A percentile compares a stretch with the other conserved stretches of the same genome.
phyloP scores from a whole-genome alignment of 1,284 basidiomycete genomes.

The Tylopilus sp. region DNA sequence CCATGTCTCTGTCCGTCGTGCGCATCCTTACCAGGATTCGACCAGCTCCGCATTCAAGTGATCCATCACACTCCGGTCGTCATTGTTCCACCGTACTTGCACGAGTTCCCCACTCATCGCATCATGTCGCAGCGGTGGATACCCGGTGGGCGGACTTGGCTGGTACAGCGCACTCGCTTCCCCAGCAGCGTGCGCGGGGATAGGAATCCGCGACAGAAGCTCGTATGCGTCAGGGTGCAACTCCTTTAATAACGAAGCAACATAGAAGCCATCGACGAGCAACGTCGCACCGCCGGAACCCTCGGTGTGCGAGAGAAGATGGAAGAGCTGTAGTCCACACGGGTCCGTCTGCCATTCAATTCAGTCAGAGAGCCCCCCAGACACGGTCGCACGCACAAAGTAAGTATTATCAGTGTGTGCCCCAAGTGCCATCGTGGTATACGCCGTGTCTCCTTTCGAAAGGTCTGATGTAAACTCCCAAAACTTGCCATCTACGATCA shows the following conservation, averaged over 20 bases:
- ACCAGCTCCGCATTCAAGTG: constrained; percentile 56
- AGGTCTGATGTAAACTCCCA: constrained; percentile 97
- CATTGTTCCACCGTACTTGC: constrained; percentile 93
- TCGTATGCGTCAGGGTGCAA: constrained; percentile 72
- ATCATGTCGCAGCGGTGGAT: constrained; percentile 73
- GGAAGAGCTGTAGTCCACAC: constrained; percentile 92
- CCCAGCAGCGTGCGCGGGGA: constrained; percentile 89
- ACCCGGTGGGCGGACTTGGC: constrained; percentile 56
- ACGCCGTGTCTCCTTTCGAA: constrained; percentile 87
- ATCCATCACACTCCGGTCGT: constrained; percentile 82
- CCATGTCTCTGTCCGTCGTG: neutral
- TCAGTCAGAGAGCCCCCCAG: constrained; percentile 11
- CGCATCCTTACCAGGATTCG: constrained; percentile 60
- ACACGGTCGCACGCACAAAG: constrained; percentile 51
- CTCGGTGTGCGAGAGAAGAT: constrained; percentile 82
- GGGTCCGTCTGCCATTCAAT: constrained; percentile 71
- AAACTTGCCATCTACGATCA: constrained; percentile 74
- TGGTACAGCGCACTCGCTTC: constrained; percentile 63
- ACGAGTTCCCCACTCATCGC: constrained; percentile 56
- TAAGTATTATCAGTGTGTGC: constrained; percentile 98
- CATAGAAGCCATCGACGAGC: constrained; percentile 93
- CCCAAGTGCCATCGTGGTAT: constrained; percentile 83
- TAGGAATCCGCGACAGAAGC: constrained; percentile 63
- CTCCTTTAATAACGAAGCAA: constrained; percentile 74
- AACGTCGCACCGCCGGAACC: constrained; percentile 85